Evolutionary conservation across 495 filamentous ascomycete species (phyloP).

Genomic region (Aspergillus taichungensis): DNA sequence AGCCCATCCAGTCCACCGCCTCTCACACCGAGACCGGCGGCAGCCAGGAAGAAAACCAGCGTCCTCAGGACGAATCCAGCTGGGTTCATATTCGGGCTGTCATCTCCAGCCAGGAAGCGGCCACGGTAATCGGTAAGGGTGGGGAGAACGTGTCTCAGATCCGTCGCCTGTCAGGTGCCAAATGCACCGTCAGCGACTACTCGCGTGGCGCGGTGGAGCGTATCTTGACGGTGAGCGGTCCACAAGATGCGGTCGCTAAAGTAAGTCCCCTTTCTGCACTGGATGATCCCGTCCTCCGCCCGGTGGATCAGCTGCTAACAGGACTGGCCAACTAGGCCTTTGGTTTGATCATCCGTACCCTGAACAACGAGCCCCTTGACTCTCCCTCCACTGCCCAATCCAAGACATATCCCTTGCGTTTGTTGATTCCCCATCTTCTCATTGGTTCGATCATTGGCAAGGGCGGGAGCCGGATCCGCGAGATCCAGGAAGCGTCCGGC

Average conservation of each 20-base stretch:
- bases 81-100: conserved; percentile 97
- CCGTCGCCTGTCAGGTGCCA: conserved; percentile 81
- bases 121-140: conserved; percentile 95
- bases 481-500: conserved; percentile 96
- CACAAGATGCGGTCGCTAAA: conserved; percentile 94
- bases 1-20: conserved; percentile 59
- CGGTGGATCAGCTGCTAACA: conserved; percentile 5
- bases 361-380: conserved; percentile 91
- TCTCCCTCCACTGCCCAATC: conserved; percentile 81
- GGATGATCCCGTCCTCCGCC: background rate
- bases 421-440: conserved; percentile 91
- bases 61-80: conserved; percentile 72
- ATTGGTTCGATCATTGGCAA: conserved; percentile 99
- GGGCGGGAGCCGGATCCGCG: conserved; percentile 85
- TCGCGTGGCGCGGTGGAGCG: conserved; percentile 92
- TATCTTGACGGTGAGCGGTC: conserved; percentile 91
- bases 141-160: conserved; percentile 97
- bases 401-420: conserved; percentile 92
- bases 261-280: conserved; percentile 39
- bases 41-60: conserved; percentile 42
- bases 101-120: conserved; percentile 93
- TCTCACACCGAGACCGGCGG: conserved; percentile 45
- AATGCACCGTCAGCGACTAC: conserved; percentile 98
- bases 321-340: conserved; percentile 59
- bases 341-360: conserved; percentile 91